Conservation (phyloP, 2,329 filamentous ascomycete genomes). For the Pseudogymnoascus sp. region DNA sequence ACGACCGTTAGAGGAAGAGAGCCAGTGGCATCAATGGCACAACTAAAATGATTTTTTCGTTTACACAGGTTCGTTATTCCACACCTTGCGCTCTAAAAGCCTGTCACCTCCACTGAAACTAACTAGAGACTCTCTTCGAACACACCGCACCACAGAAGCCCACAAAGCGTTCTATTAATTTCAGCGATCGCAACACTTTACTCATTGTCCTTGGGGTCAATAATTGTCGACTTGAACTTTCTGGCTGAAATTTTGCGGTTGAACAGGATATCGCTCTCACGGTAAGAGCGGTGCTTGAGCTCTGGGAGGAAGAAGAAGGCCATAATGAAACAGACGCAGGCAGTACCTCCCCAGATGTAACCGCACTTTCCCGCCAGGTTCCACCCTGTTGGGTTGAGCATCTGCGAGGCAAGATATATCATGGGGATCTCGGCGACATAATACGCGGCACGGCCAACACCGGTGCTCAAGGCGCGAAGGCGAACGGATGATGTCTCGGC, state of each 20-base stretch:
- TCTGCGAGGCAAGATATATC: conserved; percentile 26
- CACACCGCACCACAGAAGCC: neutral
- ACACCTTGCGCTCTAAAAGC: neutral
- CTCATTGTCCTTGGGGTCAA: conserved; percentile 52
- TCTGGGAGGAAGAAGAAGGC: conserved; percentile 42
- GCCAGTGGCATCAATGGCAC: neutral
- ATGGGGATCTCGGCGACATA: conserved; percentile 21
- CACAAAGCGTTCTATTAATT: neutral
- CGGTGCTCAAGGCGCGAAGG: conserved; percentile 20
- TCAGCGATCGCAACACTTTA: conserved; percentile 29
- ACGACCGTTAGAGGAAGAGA: neutral
- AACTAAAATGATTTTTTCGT: neutral
- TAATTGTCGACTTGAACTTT: conserved; percentile 38
- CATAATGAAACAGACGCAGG: conserved; percentile 41
- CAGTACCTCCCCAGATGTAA: conserved; percentile 50
- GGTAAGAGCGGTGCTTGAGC: conserved; percentile 42
- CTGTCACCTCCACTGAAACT: neutral
- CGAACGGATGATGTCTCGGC: conserved; percentile 1
- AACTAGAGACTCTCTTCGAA: neutral
- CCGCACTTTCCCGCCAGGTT: conserved; percentile 29
- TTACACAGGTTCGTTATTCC: neutral
- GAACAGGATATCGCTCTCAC: conserved; percentile 38
- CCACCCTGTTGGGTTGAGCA: conserved; percentile 31
- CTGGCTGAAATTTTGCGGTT: conserved; percentile 23
- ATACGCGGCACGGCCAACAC: conserved; percentile 26